Base-by-base conservation (phyloP, 2,329 filamentous ascomycete species). In the Plectosphaerella cucumerina region DNA sequence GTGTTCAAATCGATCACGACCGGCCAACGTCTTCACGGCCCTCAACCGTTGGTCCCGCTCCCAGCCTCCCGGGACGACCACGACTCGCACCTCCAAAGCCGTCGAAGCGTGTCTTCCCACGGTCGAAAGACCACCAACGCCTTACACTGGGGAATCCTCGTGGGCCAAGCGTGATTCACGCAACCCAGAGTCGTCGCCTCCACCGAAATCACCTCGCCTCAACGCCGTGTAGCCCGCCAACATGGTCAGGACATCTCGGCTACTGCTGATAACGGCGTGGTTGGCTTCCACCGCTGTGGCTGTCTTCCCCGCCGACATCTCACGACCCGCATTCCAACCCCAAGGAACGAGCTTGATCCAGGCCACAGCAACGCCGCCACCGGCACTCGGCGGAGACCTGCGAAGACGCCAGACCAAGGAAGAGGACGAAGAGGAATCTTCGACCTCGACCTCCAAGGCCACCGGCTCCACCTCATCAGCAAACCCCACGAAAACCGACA, bases 371-470 rank as follows among this genome's bases (percentile, higher is more conserved):
- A 26, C n/a, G 4, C 23, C 35, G 21, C 17, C 35, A 22, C 18
- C 26, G 21, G 21, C 47, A 5, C n/a, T 21, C 41, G 47, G 22
- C 21, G 47, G 51, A 10, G 54, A 59, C 26, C 50, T 61, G 34
- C 55, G 49, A 45, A 60, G 64, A 56, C 63, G 62, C 31, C 59
- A 62, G 42, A 61, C 62, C 48, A 59, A 54, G 35, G 49, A 52
- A 9, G 56, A 56, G 23, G 53, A 58, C 37, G 46, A 48, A 18
- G 44, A 52, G 31, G 48, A 50, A 47, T 12, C 33, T 2, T 15
- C n/a, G 2, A 20, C 41, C 14, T 43, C 41, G 9, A 17, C 17
- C 20, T 8, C 21, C 3, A 43, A n/a, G n/a, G 8, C 47, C 12
- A 33, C 21, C 5, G 20, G 35, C 17, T 9, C 52, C 43, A 18